Base-by-base conservation (phyloP, 257 asterid genomes). In the Nicotiana noctiflora region DNA sequence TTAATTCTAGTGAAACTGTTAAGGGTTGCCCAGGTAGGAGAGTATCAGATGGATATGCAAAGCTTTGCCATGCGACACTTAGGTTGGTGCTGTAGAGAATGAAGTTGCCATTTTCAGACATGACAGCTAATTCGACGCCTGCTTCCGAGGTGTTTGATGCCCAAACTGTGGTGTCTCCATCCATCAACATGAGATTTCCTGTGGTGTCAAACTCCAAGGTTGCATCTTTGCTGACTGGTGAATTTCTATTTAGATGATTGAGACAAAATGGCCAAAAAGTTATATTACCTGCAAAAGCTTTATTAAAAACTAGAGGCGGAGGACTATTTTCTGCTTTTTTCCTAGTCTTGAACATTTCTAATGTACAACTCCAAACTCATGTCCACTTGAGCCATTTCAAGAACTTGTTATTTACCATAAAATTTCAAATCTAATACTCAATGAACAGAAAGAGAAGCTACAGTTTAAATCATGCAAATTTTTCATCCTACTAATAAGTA, bases 31-130 rank as follows among this genome's bases (percentile, higher is more conserved):
- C 98, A 0, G 97, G 97, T 13, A 94, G 68, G 83, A 93, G 93
- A 5, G 98, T 91, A 75, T 94, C 98, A n/a, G 97, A 94, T 56
- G 98, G 98, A 59, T 89, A 89, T 0, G 90, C 81, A 46, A 94
- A 94, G 88, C 96, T 93, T 77, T 94, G 93, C 98, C 98, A 94
- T 13, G 76, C 87, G 29, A 92, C 68, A 14, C 66, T 62, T 29
- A 76, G 86, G 51, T 86, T 79, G 6, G 83, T 64, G 66, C 86
- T 83, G 86, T 85, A 88, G 55, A 94, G 90, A 37, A 94, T 77
- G 87, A 94, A 83, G 87, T 94, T 93, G 75, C 98, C 98, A 32
- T 79, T 90, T 77, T 93, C 98, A 1, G 88, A 89, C 86, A 94
- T 79, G 87, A 46, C 52, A 2, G 94, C 98, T 9, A 89, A 31